Evolutionary conservation across 257 asterid species (phyloP), one percentile per base, ranked within the genome.

Genomic region (Verbena officinalis): DNA sequence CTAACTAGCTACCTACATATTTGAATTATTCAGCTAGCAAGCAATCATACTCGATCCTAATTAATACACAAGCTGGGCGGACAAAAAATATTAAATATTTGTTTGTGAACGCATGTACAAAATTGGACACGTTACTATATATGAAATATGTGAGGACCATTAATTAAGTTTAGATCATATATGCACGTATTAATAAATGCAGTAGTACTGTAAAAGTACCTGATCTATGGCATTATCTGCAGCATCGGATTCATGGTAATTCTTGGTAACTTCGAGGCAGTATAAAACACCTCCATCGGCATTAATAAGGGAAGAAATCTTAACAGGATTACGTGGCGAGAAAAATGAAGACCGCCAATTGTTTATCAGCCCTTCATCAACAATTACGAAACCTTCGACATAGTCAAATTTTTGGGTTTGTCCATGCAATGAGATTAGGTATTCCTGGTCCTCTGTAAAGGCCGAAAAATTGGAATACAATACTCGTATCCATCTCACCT

Each of bases 401-500:
- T 89, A 89, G 76, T 89, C 91, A 56, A 84, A 82, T 59, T 78
- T 86, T 8, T 70, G 63, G 10, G 70, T 31, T 21, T 84, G 68
- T 39, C 74, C 84, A 22, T 84, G 85, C 63, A 80, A 49, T 1
- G 96, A 86, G 30, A 82, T 86, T 21, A 86, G 83, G 71, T 79
- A 79, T 19, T 89, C 95, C 66, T 89, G 96, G 87, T 89, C 96
- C 33, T 76, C 59, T 30, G 95, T 81, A 38, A 89, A 89, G 0
- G 80, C 67, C 14, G 89, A 19, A 61, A 89, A 86, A 69, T 81
- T 76, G 0, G 95, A 84, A 65, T 89, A 89, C 59, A 89, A 23
- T 11, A 89, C 91, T 43, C 96, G 70, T 9, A 89, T 86, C 96
- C 96, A 89, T 71, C 87, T 79, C 79, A 83, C 96, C 96, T 89